These are phyloP conservation scores for Thalassia testudinum DNA, from an alignment of 116 monocot species.

Conservation along the genomic window DNA sequence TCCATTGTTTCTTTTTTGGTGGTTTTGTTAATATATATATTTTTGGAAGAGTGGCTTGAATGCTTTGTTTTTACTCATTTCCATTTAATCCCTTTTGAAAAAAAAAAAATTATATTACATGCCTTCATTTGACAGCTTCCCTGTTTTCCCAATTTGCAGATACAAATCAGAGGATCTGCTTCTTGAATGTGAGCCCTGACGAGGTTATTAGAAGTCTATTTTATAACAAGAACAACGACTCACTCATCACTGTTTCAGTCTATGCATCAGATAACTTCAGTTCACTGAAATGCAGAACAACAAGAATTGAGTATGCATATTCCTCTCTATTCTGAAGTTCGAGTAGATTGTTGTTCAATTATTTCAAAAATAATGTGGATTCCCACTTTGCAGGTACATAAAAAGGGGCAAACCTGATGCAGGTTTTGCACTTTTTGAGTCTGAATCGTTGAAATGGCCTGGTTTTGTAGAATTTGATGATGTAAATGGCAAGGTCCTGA, in stretches of 20 bases:
- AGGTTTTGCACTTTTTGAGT: constrained; percentile 76
- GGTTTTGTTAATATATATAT: too few species aligned
- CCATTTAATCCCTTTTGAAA: too few species aligned
- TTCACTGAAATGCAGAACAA: constrained; percentile 71
- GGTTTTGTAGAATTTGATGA: constrained; percentile 93
- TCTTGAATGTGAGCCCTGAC: constrained; percentile 71
- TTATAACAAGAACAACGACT: constrained; percentile 83
- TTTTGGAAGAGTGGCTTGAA: too few species aligned
- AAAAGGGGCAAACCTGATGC: constrained; percentile 52
- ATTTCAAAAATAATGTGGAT: not conserved
- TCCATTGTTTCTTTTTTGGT: too few species aligned
- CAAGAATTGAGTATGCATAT: constrained; percentile 51
- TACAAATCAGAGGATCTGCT: constrained; percentile 66
- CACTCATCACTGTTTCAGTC: constrained; percentile 79
- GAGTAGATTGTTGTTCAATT: not conserved
- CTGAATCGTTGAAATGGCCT: constrained; percentile 75
- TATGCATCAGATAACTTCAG: constrained; percentile 72
- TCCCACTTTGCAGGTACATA: constrained; percentile 42
- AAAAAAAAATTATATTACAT: not conserved
- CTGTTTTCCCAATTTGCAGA: constrained; percentile 19
- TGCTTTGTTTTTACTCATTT: not conserved
- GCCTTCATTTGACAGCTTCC: not conserved
- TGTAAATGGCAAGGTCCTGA: constrained; percentile 83
- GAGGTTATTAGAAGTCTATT: constrained; percentile 82
- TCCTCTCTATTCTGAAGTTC: not conserved